These are phyloP conservation scores for Solanum chilense DNA, from an alignment of 257 asterid species.

Conservation along the genomic window DNA sequence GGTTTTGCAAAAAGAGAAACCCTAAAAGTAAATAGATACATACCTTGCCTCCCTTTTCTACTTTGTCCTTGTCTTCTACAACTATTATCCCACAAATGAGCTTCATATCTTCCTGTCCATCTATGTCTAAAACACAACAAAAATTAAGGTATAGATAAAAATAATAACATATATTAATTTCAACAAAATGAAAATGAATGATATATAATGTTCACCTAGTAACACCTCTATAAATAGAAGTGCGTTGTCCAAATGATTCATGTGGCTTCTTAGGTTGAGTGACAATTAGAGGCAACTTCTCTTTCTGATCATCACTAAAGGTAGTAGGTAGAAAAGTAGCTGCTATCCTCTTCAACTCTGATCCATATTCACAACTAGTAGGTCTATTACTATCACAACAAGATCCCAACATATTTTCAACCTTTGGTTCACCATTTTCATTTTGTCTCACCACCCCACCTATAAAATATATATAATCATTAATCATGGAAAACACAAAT, in stretches of 20 bases:
- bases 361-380: constrained; percentile 22
- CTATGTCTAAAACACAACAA: constrained; percentile 35
- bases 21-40: constrained; percentile 12
- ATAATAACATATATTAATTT: not conserved
- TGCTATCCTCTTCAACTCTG: constrained; percentile 50
- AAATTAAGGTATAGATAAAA: not conserved
- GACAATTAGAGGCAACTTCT: constrained; percentile 16
- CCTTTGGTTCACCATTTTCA: constrained; percentile 38
- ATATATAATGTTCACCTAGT: constrained; percentile 32
- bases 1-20: not conserved
- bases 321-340: constrained; percentile 54
- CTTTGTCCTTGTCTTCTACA: constrained; percentile 95
- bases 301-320: constrained; percentile 15
- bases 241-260: constrained; percentile 76
- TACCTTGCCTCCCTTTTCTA: constrained; percentile 91
- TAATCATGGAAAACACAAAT: not conserved
- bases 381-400: constrained; percentile 3
- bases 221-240: constrained; percentile 72
- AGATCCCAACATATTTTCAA: constrained; percentile 51
- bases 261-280: constrained; percentile 41
- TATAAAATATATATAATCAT: not conserved
- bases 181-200: not conserved
- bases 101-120: constrained; percentile 90
- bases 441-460: constrained; percentile 7
- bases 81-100: constrained; percentile 86